Evolutionary conservation across 2,329 filamentous ascomycete species (phyloP), one percentile per base, ranked within the genome.

Genomic region (Falciphora oryzae): DNA sequence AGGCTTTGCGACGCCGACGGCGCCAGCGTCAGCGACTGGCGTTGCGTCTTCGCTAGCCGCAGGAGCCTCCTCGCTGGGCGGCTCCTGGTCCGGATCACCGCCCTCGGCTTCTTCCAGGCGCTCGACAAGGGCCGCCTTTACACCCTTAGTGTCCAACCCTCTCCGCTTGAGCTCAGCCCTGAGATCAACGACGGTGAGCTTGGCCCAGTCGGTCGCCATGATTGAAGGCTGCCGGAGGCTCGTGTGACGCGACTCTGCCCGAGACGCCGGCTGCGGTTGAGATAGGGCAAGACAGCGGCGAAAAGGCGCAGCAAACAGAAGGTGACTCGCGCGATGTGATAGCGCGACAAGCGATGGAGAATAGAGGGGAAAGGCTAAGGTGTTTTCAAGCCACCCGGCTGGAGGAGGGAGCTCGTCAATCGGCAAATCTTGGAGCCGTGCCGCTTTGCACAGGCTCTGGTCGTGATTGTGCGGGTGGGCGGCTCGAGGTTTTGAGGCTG

Each of bases 141-240:
- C 81, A 11, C 91, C 91, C 29, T 85, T 84, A 67, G 87, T 84
- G 7, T 86, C 79, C 56, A 93, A 83, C n/a, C 87, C 87, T 68
- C 90, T 85, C 65, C 80, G 81, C 76, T 91, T 92, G 57, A 93
- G 82, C 79, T 93, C 89, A 28, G 85, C 85, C 75, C 89, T 90
- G 65, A 94, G 83, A 71, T 93, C 89, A 44, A 87, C 81, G 67
- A 94, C 91, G 77, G 91, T 93, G 71, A 88, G 82, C 75, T 79
- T 83, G 67, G 75, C 77, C 79, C 82, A 86, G 69, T 85, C 82
- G 63, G 77, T 76, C 60, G 76, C 72, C 80, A 82, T 84, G 67
- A 66, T 76, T 38, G 13, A 62, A 50, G 38, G 18, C 27, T 22
- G 27, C n/a, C 35, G 13, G 60, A 18, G 59, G 50, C 38, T 62